Evolutionary conservation across 768 basidiomycete genomes (phyloP), one percentile per base, ranked within the genome.

Genomic region (Russula emetica): DNA sequence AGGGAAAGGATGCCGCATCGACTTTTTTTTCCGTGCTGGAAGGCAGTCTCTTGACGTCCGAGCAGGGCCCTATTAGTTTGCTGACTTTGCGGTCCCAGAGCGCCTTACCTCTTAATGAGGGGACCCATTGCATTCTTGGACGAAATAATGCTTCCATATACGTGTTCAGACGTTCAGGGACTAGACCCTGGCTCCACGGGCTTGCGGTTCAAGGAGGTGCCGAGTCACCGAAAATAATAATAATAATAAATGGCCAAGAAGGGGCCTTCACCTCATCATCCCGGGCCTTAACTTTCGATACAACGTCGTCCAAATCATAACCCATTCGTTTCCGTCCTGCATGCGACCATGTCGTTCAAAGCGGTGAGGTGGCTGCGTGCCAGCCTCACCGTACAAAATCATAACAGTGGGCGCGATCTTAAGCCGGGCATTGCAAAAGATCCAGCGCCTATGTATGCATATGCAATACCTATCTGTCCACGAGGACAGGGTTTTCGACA

Each of bases 101-200:
- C 58, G 58, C 64, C 59, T 61, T 56, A 14, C 34, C 55, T 64
- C 63, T 60, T 44, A 53, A 56, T 57, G 55, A 26, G 50, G 49
- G 58, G 49, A n/a, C 44, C 22, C 59, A 28, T 57, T 56, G 60
- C 59, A 45, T 61, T 65, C 50, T 65, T 51, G 55, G 64, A 56
- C 55, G 53, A 64, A 52, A 61, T 56, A 60, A 24, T 26, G 55
- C 64, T 61, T 65, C 64, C 49, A 44, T 65, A 55, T 65, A 65
- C 64, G 64, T 65, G 50, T 61, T 51, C 55, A 56, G 59, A 55
- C 61, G 50, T 61, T 44, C 55, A 56, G 59, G 52, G 59, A 55
- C 64, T 57, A 61, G 64, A 61, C 59, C 64, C 32, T 55, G 49
- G 49, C 55, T 52, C 59, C 60, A 55, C 54, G 32, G 64, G 50